These are phyloP conservation scores for Metschnikowia anglica DNA, from an alignment of 805 yeast species.

Conservation along the genomic window DNA sequence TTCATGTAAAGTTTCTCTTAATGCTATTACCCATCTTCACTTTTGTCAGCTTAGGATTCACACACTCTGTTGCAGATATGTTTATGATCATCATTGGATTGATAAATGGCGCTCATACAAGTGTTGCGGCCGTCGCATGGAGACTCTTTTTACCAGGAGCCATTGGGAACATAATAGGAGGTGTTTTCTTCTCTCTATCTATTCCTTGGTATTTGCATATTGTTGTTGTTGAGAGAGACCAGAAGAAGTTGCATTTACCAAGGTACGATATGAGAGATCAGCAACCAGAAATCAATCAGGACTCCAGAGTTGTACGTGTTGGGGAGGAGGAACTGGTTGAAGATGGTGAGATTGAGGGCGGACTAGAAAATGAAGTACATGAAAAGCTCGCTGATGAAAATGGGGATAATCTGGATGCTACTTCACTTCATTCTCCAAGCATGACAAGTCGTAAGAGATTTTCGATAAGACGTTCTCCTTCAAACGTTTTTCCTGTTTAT, in stretches of 20 bases:
- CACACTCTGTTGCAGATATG: conserved; percentile 86
- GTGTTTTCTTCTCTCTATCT: conserved; percentile 59
- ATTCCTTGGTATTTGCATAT: conserved; percentile 75
- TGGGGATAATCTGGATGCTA: neutral
- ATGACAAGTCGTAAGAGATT: neutral
- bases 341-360: conserved; percentile 13
- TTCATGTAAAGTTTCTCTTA: conserved; percentile 69
- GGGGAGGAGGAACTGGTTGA: conserved; percentile 14
- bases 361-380: conserved; percentile 10
- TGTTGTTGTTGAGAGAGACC: conserved; percentile 70
- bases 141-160: conserved; percentile 67
- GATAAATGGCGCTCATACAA: conserved; percentile 61
- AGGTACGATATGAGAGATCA: conserved; percentile 71
- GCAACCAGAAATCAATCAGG: conserved; percentile 74
- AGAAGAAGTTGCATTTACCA: conserved; percentile 60
- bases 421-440: conserved; percentile 7
- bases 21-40: conserved; percentile 70
- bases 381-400: conserved; percentile 10
- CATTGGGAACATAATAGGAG: conserved; percentile 80
- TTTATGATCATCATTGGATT: conserved; percentile 62
- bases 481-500: conserved; percentile 75
- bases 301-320: conserved; percentile 69
- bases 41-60: conserved; percentile 75
- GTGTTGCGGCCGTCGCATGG: conserved; percentile 70
- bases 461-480: conserved; percentile 44